phyloP scores from a whole-genome alignment of 225 moss, liverwort and hornwort species.

The Bryum argenteum region DNA sequence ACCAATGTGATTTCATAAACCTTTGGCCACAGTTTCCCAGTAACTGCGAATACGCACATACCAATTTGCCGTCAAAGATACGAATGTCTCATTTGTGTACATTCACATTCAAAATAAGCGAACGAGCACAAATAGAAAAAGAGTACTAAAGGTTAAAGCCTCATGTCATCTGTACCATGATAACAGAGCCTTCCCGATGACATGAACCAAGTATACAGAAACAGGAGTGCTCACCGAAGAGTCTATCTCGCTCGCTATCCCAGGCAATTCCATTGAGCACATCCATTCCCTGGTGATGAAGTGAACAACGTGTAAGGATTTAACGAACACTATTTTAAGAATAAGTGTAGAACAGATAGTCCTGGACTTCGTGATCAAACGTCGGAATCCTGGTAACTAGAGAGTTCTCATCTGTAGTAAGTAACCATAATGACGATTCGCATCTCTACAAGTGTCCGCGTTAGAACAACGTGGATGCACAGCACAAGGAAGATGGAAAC shows the following conservation, averaged over 20 bases:
- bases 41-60: slow-evolving; percentile 66
- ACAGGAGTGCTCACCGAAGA: slow-evolving; percentile 65
- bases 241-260: slow-evolving; percentile 69
- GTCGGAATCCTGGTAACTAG: neutral
- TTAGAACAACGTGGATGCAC: slow-evolving; percentile 5
- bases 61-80: slow-evolving; percentile 17
- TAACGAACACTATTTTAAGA: neutral
- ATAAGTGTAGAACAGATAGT: neutral
- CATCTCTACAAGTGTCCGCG: neutral
- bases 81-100: neutral
- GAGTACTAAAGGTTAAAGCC: neutral
- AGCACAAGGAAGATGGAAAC: slow-evolving; percentile 17
- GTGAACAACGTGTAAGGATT: slow-evolving; percentile 19
- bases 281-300: slow-evolving; percentile 62
- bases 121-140: neutral
- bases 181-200: slow-evolving; percentile 6
- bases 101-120: neutral
- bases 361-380: neutral
- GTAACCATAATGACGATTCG: slow-evolving; percentile 21
- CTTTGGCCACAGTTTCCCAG: slow-evolving; percentile 96
- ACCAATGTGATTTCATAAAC: slow-evolving; percentile 77
- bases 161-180: neutral
- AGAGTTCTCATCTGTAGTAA: neutral
- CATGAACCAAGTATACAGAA: slow-evolving; percentile 6
- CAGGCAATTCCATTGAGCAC: slow-evolving; percentile 99